Evolutionary conservation across 176 grass and related monocot species (phyloP).

Genomic region (Eleusine coracana): DNA sequence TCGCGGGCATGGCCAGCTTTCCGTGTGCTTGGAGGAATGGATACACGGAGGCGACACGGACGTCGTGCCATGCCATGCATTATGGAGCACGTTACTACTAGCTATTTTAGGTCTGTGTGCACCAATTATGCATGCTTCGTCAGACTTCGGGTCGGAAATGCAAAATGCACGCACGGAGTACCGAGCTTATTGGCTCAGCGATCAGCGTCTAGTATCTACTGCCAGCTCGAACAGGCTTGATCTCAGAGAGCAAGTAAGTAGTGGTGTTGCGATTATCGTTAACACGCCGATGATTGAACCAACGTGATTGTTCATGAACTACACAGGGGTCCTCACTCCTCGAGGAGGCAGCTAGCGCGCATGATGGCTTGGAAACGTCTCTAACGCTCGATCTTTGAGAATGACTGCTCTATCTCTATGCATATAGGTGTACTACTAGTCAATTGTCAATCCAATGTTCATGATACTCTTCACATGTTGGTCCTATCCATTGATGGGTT

Average conservation of each 20-base stretch:
- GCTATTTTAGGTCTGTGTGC: neutral
- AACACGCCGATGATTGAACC: neutral
- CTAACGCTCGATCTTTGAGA: neutral
- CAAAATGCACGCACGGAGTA: neutral
- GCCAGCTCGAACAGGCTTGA: neutral
- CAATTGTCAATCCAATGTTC: neutral
- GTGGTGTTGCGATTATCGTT: neutral
- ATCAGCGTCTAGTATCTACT: constrained; percentile 14
- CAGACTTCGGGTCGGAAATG: neutral
- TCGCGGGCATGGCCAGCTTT: neutral
- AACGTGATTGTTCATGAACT: neutral
- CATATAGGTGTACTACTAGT: neutral
- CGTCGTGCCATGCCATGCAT: neutral
- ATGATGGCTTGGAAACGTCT: neutral
- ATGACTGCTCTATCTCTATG: neutral
- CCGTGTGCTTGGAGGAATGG: constrained; percentile 20
- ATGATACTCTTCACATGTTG: neutral
- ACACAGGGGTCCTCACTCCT: no score
- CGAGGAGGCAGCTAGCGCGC: neutral
- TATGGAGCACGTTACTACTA: neutral
- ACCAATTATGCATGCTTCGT: neutral
- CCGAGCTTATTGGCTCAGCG: neutral
- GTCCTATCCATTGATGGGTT: constrained; percentile 13
- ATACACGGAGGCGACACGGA: neutral
- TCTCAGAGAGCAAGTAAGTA: neutral